Evolutionary conservation across 768 basidiomycete genomes (phyloP).

Genomic region (Collybia mongolica): DNA sequence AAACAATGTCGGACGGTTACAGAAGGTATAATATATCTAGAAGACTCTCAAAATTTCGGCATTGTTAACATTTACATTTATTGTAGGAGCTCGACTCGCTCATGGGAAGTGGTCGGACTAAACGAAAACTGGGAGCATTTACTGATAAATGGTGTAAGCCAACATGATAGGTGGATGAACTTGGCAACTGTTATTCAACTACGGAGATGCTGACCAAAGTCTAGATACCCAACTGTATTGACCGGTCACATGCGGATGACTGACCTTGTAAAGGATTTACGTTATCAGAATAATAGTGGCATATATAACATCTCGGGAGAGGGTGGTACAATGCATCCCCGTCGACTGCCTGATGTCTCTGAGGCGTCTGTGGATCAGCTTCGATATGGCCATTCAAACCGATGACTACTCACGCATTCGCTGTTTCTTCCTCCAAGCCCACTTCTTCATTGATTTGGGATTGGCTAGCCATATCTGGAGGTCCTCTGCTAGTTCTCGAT

Average conservation of each 20-base stretch:
- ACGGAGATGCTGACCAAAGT: too few species aligned
- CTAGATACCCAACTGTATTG: too few species aligned
- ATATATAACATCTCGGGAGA: neutral
- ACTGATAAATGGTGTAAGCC: constrained; percentile 6
- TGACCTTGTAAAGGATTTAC: too few species aligned
- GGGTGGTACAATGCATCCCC: neutral
- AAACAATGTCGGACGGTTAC: constrained; percentile 13
- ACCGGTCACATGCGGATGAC: too few species aligned
- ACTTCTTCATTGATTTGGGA: constrained; percentile 29
- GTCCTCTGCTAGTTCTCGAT: constrained; percentile 23
- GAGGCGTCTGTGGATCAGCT: neutral
- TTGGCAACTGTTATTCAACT: neutral
- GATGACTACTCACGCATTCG: constrained; percentile 26
- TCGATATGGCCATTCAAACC: neutral
- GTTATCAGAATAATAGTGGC: neutral
- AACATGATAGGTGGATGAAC: neutral
- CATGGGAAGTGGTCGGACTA: constrained; percentile 2
- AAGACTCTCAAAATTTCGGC: neutral
- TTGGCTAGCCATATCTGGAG: constrained; percentile 29
- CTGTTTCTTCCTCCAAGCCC: constrained; percentile 43
- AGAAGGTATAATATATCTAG: constrained; percentile 16
- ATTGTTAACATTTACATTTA: too few species aligned
- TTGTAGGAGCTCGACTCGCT: constrained; percentile 4
- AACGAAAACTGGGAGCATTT: constrained; percentile 5
- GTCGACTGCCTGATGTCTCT: neutral